A percentile compares a stretch with the other conserved stretches of the same genome.
Conservation (phyloP, 2,329 filamentous ascomycete species). For the Pochonia chlamydosporia region DNA sequence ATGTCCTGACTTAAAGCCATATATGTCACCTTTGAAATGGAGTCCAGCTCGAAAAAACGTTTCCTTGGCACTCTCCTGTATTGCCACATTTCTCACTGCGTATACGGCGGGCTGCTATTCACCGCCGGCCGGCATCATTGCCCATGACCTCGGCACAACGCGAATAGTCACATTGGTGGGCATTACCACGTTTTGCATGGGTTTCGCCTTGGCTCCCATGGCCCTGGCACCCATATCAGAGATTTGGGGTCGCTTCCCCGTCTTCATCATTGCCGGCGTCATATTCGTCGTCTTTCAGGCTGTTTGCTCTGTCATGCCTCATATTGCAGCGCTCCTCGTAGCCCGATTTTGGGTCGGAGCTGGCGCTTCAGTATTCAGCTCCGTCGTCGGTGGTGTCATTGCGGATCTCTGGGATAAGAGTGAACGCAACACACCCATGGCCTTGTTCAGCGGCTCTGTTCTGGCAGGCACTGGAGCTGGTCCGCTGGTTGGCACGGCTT, state of each 20-base stretch:
- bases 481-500: constrained; percentile 64
- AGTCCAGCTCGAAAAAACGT: constrained; percentile 61
- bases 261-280: constrained; percentile 69
- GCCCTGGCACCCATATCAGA: constrained; percentile 81
- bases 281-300: constrained; percentile 67
- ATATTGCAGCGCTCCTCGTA: constrained; percentile 67
- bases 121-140: constrained; percentile 61
- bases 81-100: constrained; percentile 70
- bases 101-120: constrained; percentile 79
- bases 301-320: constrained; percentile 64
- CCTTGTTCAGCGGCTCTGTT: constrained; percentile 74
- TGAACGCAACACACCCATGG: constrained; percentile 84
- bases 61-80: constrained; percentile 67
- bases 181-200: constrained; percentile 75
- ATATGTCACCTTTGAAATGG: constrained; percentile 69
- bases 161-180: constrained; percentile 63
- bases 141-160: constrained; percentile 58
- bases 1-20: constrained; percentile 61
- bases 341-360: constrained; percentile 71
- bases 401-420: constrained; percentile 77
- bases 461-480: constrained; percentile 76
- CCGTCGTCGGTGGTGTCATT: constrained; percentile 88
- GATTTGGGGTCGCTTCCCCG: constrained; percentile 78
- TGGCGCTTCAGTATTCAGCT: constrained; percentile 74
- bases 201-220: constrained; percentile 83